These are phyloP conservation scores for Przewalskia tangutica DNA, from an alignment of 257 asterid species.

Conservation along the genomic window DNA sequence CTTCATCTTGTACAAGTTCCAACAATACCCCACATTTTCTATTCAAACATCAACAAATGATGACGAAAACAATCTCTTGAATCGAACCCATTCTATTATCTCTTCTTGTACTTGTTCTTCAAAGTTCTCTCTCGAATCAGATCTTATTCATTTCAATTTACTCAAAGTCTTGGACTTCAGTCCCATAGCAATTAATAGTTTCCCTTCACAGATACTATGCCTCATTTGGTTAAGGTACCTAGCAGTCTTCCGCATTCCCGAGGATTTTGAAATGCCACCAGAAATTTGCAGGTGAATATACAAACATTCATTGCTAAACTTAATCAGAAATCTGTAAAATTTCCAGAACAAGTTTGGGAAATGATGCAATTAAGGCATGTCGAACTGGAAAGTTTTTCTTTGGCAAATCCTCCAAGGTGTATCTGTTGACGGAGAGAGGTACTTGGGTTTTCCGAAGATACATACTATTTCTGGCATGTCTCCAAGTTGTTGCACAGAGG, in stretches of 20 bases:
- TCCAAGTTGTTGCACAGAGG: neutral
- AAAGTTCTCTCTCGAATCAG: neutral
- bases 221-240: neutral
- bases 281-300: neutral
- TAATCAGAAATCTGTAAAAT: neutral
- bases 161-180: conserved; percentile 7
- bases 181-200: neutral
- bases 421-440: neutral
- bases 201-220: neutral
- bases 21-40: too few species aligned
- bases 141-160: neutral
- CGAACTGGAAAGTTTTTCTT: neutral
- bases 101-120: neutral
- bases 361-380: neutral
- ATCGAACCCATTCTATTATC: neutral
- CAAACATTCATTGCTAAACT: neutral
- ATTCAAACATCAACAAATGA: too few species aligned
- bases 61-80: neutral
- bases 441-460: neutral
- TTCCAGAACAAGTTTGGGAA: neutral
- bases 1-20: too few species aligned
- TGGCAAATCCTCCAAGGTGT: neutral
- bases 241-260: too few species aligned
- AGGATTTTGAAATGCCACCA: neutral
- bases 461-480: neutral